Conservation (phyloP, 2,329 filamentous ascomycete genomes). For the Fusarium musae region DNA sequence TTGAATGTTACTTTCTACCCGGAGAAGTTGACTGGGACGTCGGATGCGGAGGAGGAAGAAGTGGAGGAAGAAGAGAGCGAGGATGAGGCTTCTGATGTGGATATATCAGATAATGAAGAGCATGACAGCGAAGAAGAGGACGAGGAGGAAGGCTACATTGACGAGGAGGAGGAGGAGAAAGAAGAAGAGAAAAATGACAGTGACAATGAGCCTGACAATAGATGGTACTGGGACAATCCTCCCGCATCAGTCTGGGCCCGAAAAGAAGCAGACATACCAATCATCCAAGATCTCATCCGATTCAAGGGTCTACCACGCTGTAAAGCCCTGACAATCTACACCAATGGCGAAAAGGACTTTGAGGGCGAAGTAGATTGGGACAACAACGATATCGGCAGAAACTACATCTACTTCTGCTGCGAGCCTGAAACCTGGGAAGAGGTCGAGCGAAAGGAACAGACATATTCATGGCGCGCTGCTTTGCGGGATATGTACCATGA, state of each 20-base stretch:
- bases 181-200: background rate
- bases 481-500: constrained; percentile 8
- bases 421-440: background rate
- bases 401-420: constrained; percentile 6
- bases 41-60: background rate
- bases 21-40: background rate
- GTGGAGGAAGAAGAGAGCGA: background rate
- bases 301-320: constrained; percentile 1
- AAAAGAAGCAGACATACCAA: background rate
- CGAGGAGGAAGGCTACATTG: background rate
- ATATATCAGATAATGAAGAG: background rate
- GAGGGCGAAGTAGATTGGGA: constrained; percentile 4
- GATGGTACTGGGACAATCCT: background rate
- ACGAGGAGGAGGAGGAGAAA: background rate
- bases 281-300: background rate
- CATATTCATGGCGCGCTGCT: background rate
- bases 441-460: background rate
- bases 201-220: accelerated
- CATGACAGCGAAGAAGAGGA: background rate
- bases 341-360: background rate
- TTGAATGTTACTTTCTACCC: background rate
- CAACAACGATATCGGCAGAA: background rate
- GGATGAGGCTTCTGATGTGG: background rate
- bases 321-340: background rate
- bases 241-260: constrained; percentile 20